phyloP scores from a whole-genome alignment of 2,329 filamentous ascomycete species.

The Alternaria gansuensis region DNA sequence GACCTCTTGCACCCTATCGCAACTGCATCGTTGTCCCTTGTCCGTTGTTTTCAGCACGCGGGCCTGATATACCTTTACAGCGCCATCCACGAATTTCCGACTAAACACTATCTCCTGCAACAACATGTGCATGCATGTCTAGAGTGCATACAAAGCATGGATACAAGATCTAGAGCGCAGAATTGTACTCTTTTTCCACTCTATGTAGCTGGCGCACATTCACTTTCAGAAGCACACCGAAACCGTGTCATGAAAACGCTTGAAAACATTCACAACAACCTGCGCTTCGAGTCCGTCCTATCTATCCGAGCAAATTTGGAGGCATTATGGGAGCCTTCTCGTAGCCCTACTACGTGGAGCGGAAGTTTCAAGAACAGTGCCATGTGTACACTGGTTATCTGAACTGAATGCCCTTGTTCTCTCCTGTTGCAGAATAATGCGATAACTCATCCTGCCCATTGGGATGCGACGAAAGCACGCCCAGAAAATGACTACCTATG shows the following conservation, averaged over 20 bases:
- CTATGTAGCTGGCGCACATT: conserved; percentile 26
- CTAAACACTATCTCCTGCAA: conserved; percentile 21
- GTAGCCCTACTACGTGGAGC: conserved; percentile 14
- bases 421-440: background rate
- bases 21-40: conserved; percentile 13
- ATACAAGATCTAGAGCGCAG: conserved; percentile 19
- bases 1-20: conserved; percentile 1
- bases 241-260: conserved; percentile 14
- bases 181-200: conserved; percentile 30
- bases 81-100: conserved; percentile 22
- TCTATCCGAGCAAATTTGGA: conserved; percentile 20
- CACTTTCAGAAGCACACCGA: conserved; percentile 13
- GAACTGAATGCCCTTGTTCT: background rate
- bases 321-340: conserved; percentile 12
- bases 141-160: conserved; percentile 25
- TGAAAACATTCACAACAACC: conserved; percentile 20
- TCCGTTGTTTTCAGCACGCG: conserved; percentile 27
- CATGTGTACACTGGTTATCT: conserved; percentile 14
- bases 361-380: conserved; percentile 15
- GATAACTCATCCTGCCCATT: background rate
- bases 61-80: conserved; percentile 30
- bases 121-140: conserved; percentile 28
- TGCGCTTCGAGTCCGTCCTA: conserved; percentile 25
- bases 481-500: background rate
- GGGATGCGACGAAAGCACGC: background rate